phyloP scores from a whole-genome alignment of 345 rosid species.

The Citrus sp. region DNA sequence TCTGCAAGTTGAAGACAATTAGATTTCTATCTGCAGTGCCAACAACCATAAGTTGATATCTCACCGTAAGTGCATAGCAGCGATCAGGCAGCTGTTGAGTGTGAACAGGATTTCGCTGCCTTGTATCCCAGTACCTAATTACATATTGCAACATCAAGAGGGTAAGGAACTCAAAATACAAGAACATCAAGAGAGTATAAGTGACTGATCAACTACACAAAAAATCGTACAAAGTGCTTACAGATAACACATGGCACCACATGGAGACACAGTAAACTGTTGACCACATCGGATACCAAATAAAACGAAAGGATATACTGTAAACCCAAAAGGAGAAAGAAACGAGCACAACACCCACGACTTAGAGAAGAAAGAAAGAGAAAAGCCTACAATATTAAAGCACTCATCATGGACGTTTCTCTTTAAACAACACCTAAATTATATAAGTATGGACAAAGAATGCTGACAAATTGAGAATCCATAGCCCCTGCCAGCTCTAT shows the following conservation, averaged over 20 bases:
- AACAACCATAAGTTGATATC: constrained; percentile 91
- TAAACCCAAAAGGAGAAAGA: not conserved
- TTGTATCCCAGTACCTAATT: constrained; percentile 86
- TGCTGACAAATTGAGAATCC: not conserved
- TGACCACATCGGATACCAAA: not conserved
- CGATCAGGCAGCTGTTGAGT: constrained; percentile 96
- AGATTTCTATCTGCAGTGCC: constrained; percentile 97
- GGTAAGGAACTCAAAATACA: not conserved
- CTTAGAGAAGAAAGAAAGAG: not conserved
- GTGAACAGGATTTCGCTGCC: constrained; percentile 84
- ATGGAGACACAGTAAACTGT: not conserved
- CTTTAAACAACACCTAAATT: not conserved
- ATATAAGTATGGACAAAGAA: not conserved
- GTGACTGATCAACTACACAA: not conserved
- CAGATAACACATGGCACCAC: not conserved
- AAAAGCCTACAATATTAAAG: not conserved
- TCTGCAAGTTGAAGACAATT: constrained; percentile 76
- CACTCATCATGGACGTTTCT: not conserved
- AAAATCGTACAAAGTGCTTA: not conserved
- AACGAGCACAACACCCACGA: not conserved
- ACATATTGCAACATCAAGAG: not conserved
- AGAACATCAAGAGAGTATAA: not conserved
- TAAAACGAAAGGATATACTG: no score
- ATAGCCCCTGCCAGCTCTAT: not conserved
- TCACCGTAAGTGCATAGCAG: constrained; percentile 79